Percentiles rank a stretch among this genome's conserved stretches.
Conservation (phyloP, 768 basidiomycete genomes). For the Polyporus arcularius region DNA sequence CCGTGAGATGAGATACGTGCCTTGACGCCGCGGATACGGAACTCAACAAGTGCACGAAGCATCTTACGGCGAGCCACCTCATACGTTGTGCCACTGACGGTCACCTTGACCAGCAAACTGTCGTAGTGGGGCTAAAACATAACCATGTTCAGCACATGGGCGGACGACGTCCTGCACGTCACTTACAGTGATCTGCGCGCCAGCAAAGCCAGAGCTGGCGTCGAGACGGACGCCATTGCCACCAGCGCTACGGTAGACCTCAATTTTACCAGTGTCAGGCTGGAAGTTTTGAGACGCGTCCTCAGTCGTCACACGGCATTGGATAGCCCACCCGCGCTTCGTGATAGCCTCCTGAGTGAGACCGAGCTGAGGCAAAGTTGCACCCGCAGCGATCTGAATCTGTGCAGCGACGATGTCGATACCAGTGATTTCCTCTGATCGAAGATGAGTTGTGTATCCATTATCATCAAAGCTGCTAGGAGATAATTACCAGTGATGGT, state of each 20-base stretch:
- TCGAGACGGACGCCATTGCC: slow-evolving; percentile 98
- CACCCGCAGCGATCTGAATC: slow-evolving; percentile 99
- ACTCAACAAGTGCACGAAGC: slow-evolving; percentile 98
- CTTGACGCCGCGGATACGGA: slow-evolving; percentile 99
- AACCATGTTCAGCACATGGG: not conserved
- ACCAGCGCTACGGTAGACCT: slow-evolving; percentile 97
- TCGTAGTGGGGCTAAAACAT: slow-evolving; percentile 88
- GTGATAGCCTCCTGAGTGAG: slow-evolving; percentile 94
- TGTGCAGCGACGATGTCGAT: slow-evolving; percentile 99
- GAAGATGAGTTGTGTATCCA: not conserved
- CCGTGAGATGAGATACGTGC: slow-evolving; percentile 35
- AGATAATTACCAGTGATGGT: slow-evolving; percentile 84
- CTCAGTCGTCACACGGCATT: slow-evolving; percentile 98
- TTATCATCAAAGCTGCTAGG: not conserved
- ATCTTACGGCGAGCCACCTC: slow-evolving; percentile 99
- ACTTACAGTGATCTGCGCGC: slow-evolving; percentile 94
- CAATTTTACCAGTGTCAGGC: slow-evolving; percentile 98
- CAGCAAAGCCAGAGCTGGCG: slow-evolving; percentile 96
- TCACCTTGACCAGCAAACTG: slow-evolving; percentile 94
- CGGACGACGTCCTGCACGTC: not conserved
- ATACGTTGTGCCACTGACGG: slow-evolving; percentile 94
- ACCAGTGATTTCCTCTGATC: slow-evolving; percentile 95
- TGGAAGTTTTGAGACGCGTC: slow-evolving; percentile 92
- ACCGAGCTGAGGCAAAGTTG: slow-evolving; percentile 92
- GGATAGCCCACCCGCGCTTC: slow-evolving; percentile 96